phyloP scores from a whole-genome alignment of 495 filamentous ascomycete genomes.

The Aspergillus diversus region DNA sequence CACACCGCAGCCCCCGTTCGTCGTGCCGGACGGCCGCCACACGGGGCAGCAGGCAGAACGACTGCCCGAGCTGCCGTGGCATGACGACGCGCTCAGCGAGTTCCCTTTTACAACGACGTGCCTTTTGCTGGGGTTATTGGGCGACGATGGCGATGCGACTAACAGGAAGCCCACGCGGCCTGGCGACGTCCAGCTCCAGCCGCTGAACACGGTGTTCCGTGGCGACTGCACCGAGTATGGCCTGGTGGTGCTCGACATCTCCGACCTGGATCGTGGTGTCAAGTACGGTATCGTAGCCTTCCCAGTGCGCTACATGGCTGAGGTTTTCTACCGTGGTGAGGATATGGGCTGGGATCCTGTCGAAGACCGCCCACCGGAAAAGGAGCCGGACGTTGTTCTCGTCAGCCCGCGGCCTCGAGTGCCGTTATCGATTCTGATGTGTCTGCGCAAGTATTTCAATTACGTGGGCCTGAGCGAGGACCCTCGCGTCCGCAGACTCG shows the following conservation, averaged over 20 bases:
- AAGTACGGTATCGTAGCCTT: conserved; percentile 26
- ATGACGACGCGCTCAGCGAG: conserved; percentile 20
- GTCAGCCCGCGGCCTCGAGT: conserved; percentile 21
- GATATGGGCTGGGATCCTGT: conserved; percentile 20
- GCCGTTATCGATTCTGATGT: conserved; percentile 20
- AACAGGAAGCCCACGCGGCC: conserved; percentile 13
- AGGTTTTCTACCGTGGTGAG: conserved; percentile 3
- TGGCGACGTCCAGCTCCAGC: conserved; percentile 25
- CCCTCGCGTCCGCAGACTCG: conserved; percentile 12
- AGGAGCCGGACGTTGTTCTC: conserved; percentile 20
- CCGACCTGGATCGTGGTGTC: conserved; percentile 24
- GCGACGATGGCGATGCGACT: conserved; percentile 13
- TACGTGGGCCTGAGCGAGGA: background rate
- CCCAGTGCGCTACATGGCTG: conserved; percentile 22
- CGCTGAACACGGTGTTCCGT: conserved; percentile 25
- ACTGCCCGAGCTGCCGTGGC: conserved; percentile 24
- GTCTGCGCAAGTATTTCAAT: conserved; percentile 15
- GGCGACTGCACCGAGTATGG: conserved; percentile 28
- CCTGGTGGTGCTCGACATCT: conserved; percentile 26
- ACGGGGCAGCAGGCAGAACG: conserved; percentile 10
- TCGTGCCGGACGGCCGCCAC: conserved; percentile 6
- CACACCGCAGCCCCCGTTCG: conserved; percentile 23
- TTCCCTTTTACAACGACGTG: conserved; percentile 26
- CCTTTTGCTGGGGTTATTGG: conserved; percentile 24
- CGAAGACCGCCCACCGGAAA: conserved; percentile 17